Base-by-base conservation (phyloP, 73 alveolate species). In the Paramecium sexaurelia region DNA sequence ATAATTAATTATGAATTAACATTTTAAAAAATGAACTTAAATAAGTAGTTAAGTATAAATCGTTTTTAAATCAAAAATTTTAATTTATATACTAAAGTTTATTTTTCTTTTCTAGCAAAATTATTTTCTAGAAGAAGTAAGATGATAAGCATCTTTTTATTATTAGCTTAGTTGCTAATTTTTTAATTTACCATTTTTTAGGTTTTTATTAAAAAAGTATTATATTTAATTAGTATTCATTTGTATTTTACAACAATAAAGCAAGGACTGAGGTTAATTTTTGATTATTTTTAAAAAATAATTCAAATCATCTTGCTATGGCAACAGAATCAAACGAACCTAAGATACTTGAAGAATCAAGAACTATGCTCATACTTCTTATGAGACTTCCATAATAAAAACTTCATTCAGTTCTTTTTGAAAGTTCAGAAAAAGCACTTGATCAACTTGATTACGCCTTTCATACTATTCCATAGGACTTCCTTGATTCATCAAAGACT, bases 281-380 rank as follows among this genome's bases (percentile, higher is more conserved):
- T 51, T 51, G 67, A 51, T 51, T 51, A 51, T 51, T 51, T 51
- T 51, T 51, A 51, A 51, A 51, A 51, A 51, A 51, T 51, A 51
- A 51, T 51, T 51, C 67, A 51, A 51, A 51, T 51, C 67, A 51
- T 51, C 67, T 51, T 51, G 67, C 67, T 51, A 51, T 51, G 67
- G 32, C 67, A 15, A 51, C 67, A 20, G 67, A 51, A 51, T 51
- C 67, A 51, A 51, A 22, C 17, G 32, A 51, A 51, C 67, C 67
- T 51, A 17, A 51, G 67, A 51, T 51, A 51, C 67, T 51, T 19
- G 67, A 51, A 71, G 86, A 32, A 20, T 35, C 57, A 13, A 36
- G 35, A 20, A 71, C 86, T 71, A 32, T 71, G 57, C 56, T 71
- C 32, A 71, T 71, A 71, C 56, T 71, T 19, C 56, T 71, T 27